These are phyloP conservation scores for Fraxinus americana DNA, from an alignment of 257 asterid genomes.

Conservation along the genomic window DNA sequence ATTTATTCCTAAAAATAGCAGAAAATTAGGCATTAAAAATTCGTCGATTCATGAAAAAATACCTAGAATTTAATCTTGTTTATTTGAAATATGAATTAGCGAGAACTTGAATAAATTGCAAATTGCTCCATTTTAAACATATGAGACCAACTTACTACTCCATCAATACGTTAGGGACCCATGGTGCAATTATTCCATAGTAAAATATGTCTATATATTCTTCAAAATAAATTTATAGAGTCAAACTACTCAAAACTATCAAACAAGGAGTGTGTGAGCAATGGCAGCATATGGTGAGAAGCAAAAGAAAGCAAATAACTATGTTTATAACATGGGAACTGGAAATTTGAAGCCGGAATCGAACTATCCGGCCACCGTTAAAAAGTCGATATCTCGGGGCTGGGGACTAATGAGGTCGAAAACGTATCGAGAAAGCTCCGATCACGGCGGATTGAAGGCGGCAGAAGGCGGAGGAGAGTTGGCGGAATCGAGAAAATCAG, in stretches of 20 bases:
- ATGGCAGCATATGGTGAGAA: constrained; percentile 44
- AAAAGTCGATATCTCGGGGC: constrained; percentile 32
- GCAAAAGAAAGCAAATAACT: constrained; percentile 46
- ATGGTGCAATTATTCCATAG: constrained; percentile 17
- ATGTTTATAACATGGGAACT: constrained; percentile 49
- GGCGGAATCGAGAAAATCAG: constrained; percentile 40
- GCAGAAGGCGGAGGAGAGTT: constrained; percentile 23
- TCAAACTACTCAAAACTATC: not conserved
- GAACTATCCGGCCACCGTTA: constrained; percentile 20
- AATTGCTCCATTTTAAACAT: not conserved
- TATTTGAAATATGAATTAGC: too few species aligned
- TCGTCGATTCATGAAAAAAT: too few species aligned
- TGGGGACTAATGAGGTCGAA: constrained; percentile 60
- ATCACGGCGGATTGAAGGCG: constrained; percentile 4
- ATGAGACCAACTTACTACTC: not conserved
- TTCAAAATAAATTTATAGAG: not conserved
- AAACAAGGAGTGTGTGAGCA: not conserved
- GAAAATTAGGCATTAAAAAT: too few species aligned
- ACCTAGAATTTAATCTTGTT: too few species aligned
- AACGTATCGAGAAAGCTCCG: constrained; percentile 40
- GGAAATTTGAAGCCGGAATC: constrained; percentile 24
- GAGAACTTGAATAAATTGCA: not conserved
- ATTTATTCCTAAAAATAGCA: too few species aligned
- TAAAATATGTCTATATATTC: not conserved
- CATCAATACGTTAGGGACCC: not conserved